Conservation (phyloP, 139 green algal species). For the Coccomyxa sp. region DNA sequence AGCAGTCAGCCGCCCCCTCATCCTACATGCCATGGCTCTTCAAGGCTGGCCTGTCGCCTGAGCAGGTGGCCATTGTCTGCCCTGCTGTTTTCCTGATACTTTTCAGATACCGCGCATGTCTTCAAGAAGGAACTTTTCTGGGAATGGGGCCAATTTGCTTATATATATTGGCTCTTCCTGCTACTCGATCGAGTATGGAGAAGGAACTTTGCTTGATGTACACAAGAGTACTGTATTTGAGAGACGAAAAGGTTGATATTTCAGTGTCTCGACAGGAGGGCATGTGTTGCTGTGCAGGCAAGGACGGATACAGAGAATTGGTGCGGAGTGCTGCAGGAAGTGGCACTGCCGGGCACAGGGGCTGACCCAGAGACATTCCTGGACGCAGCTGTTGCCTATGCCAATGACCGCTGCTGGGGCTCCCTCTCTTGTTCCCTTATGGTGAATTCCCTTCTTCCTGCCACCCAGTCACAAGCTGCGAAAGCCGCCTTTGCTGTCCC, state of each 20-base stretch:
- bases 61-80: constrained; percentile 12
- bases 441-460: not conserved
- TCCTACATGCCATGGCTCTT: constrained; percentile 34
- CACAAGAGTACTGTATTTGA: too few relatives aligned
- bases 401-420: constrained; percentile 68
- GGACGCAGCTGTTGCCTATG: constrained; percentile 39
- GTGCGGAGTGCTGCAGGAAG: constrained; percentile 76
- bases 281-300: constrained; percentile 25
- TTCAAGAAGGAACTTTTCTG: too few relatives aligned
- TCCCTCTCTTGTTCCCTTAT: constrained; percentile 59
- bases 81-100: too few relatives aligned
- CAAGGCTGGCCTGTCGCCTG: constrained; percentile 34
- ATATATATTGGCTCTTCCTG: too few relatives aligned
- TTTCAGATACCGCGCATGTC: too few relatives aligned
- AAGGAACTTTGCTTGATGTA: too few relatives aligned
- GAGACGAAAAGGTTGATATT: too few relatives aligned
- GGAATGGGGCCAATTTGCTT: too few relatives aligned
- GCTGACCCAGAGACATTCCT: constrained; percentile 50
- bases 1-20: not conserved
- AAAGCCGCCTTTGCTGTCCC: too few relatives aligned
- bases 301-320: constrained; percentile 62
- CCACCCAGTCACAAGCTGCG: too few relatives aligned
- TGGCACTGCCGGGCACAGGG: constrained; percentile 40
- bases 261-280: too few relatives aligned
- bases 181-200: too few relatives aligned